Evolutionary conservation across 257 asterid genomes (phyloP).

Genomic region (Echites panduratus): DNA sequence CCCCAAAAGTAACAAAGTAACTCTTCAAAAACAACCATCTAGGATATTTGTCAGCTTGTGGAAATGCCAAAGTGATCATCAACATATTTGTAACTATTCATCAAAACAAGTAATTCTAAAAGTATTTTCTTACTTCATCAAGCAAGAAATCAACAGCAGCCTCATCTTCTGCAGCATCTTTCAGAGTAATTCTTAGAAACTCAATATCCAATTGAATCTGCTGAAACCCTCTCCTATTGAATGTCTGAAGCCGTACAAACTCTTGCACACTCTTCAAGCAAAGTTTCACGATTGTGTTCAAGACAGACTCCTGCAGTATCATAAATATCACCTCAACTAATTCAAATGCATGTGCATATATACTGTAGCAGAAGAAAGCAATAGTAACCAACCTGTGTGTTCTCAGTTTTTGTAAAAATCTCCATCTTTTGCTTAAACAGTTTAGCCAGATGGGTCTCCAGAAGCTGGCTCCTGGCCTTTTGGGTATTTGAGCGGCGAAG

Average conservation of each 20-base stretch:
- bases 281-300: constrained; percentile 67
- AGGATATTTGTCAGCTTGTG: not conserved
- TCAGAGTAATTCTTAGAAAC: constrained; percentile 62
- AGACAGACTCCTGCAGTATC: constrained; percentile 70
- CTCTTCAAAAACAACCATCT: not conserved
- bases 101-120: not conserved
- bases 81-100: not conserved
- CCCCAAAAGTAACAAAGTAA: not conserved
- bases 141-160: constrained; percentile 91
- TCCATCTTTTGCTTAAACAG: constrained; percentile 96
- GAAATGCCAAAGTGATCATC: not conserved
- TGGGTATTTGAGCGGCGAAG: constrained; percentile 69
- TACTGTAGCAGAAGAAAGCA: constrained; percentile 8
- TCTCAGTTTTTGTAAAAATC: constrained; percentile 78
- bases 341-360: constrained; percentile 5
- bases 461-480: constrained; percentile 92
- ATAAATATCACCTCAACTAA: constrained; percentile 12
- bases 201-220: constrained; percentile 92
- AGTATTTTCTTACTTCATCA: constrained; percentile 60
- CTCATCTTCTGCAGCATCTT: constrained; percentile 81
- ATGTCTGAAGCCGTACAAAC: constrained; percentile 83
- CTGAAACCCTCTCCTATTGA: constrained; percentile 91
- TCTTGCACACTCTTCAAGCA: constrained; percentile 90
- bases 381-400: constrained; percentile 67
- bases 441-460: constrained; percentile 94